These are phyloP conservation scores for Tuber brumale DNA, from an alignment of 495 filamentous ascomycete species.

Conservation along the genomic window DNA sequence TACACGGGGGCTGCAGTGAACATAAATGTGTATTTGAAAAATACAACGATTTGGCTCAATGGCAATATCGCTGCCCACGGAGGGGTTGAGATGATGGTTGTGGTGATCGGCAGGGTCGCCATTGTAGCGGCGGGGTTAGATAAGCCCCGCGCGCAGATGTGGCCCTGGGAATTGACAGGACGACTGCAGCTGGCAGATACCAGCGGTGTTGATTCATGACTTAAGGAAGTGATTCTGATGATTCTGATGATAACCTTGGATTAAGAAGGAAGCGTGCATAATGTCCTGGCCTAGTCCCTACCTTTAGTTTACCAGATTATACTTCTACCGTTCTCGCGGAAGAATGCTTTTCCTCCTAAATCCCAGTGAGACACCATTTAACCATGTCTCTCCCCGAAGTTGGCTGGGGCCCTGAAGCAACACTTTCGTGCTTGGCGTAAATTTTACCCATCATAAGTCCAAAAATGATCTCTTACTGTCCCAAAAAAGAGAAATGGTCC, in stretches of 20 bases:
- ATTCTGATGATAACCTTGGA: neutral
- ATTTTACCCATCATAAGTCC: neutral
- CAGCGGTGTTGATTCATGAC: neutral
- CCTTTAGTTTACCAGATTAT: neutral
- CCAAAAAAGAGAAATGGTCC: conserved; percentile 1
- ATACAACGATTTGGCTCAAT: neutral
- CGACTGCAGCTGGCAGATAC: neutral
- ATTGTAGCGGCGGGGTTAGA: neutral
- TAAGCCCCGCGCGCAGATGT: neutral
- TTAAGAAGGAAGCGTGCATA: conserved; percentile 1
- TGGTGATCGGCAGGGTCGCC: neutral
- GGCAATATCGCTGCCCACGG: neutral
- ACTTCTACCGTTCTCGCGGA: neutral
- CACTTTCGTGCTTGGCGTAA: neutral
- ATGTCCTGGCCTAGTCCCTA: neutral
- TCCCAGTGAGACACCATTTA: neutral
- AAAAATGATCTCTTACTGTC: neutral
- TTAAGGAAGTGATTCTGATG: neutral
- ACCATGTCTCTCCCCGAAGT: conserved; percentile 4
- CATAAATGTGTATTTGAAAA: neutral
- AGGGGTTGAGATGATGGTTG: neutral
- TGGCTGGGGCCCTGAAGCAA: neutral
- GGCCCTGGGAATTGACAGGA: neutral
- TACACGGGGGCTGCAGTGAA: neutral
- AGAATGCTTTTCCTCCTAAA: neutral